These are phyloP conservation scores for Mycosphaerella arachidis DNA, from an alignment of 2,329 filamentous ascomycete species.

Conservation along the genomic window DNA sequence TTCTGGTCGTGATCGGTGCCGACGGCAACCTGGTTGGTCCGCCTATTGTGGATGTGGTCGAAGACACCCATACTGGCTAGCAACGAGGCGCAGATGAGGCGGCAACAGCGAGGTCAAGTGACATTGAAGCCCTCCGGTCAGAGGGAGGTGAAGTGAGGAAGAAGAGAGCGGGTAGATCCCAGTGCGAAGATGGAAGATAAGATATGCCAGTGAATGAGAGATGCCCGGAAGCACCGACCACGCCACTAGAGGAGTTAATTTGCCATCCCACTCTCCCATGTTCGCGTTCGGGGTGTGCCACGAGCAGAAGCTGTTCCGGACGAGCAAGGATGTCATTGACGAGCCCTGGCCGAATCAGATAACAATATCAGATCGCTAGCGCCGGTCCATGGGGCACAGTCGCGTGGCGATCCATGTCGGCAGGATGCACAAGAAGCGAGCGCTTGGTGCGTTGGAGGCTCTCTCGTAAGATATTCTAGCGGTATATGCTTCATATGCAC, in stretches of 20 bases:
- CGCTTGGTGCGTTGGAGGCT: neutral
- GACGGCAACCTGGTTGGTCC: neutral
- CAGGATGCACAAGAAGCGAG: neutral
- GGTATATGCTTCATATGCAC: neutral
- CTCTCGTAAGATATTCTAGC: too few species aligned
- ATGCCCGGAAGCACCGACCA: neutral
- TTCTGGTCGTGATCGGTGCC: neutral
- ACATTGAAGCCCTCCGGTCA: neutral
- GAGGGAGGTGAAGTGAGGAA: neutral
- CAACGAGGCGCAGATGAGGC: neutral
- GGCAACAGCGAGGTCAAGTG: neutral
- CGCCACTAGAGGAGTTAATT: neutral
- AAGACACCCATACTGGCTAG: neutral
- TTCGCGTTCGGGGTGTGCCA: neutral
- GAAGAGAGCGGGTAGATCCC: conserved; percentile 7
- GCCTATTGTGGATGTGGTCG: conserved; percentile 3
- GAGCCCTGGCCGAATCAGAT: neutral
- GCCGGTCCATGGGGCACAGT: neutral
- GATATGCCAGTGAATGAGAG: conserved; percentile 3
- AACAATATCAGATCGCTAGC: neutral
- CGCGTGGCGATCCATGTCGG: neutral
- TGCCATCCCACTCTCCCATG: neutral
- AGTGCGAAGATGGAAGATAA: conserved; percentile 7
- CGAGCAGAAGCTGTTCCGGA: neutral
- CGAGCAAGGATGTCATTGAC: neutral